Evolutionary conservation across 2,329 filamentous ascomycete species (phyloP).

Genomic region (Phialocephala sp.): DNA sequence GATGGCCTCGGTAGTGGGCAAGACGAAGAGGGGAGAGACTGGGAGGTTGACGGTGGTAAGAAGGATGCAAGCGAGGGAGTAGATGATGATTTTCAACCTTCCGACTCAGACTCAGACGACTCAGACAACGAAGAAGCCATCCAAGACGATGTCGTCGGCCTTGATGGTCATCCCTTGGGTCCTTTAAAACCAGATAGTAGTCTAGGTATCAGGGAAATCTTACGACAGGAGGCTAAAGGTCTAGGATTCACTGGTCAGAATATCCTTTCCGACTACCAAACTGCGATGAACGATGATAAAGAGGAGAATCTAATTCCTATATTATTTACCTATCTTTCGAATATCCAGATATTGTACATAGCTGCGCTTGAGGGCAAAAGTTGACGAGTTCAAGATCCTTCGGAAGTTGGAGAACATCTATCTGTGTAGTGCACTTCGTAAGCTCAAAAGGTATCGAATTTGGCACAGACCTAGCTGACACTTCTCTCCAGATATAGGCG

Average conservation of each 20-base stretch:
- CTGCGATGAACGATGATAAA: constrained; percentile 6
- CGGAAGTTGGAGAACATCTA: background rate
- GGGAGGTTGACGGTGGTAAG: background rate
- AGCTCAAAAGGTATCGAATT: background rate
- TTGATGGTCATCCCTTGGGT: background rate
- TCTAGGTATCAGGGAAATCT: background rate
- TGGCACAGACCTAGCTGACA: background rate
- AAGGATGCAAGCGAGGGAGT: background rate
- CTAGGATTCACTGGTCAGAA: background rate
- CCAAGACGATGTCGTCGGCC: background rate
- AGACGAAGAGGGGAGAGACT: background rate
- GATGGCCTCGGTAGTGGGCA: background rate
- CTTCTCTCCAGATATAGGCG: constrained; percentile 14
- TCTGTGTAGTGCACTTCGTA: constrained; percentile 24
- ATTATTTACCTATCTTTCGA: constrained; percentile 15
- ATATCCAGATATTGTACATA: constrained; percentile 19
- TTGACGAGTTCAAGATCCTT: background rate
- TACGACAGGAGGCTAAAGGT: background rate
- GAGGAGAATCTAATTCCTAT: constrained; percentile 10
- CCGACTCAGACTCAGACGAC: background rate
- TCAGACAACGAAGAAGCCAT: background rate
- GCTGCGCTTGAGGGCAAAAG: constrained; percentile 11
- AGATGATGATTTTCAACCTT: background rate
- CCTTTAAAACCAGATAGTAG: background rate
- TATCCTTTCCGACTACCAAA: constrained; percentile 3